Base-by-base conservation (phyloP, 805 yeast species). In the Kluyveromyces siamensis region DNA sequence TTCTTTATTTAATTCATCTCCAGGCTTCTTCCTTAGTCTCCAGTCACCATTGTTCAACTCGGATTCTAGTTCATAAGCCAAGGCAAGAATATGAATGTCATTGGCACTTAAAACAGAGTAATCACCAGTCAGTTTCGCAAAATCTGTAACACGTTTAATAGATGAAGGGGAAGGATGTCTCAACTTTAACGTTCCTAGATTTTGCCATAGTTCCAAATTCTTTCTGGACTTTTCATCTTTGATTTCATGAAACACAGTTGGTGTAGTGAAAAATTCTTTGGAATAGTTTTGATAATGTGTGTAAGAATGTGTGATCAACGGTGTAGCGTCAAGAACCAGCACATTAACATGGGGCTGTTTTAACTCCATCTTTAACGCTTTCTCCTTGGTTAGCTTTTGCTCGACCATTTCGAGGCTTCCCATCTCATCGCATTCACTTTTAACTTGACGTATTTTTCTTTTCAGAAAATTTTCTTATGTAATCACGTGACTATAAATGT, bases 281-380 rank as follows among this genome's bases (percentile, higher is more conserved):
- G 96, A 97, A 61, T 75, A 78, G 54, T 77, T 79, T 58, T 82
- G 81, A 41, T 93, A 72, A 18, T 82, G 77, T 2, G 89, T 75
- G 11, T 86, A 87, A 6, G 93, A 75, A 59, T 87, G 95, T 1
- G 95, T 84, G 56, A 93, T 85, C 55, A 93, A 71, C 6, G 99
- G 99, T 45, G 96, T 93, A 2, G 99, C 98, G 75, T 93, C 99
- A 55, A 93, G 74, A 35, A 87, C 86, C 49, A 95, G 72, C 1
- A 81, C 72, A 52, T 76, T 71, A 30, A 81, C 77, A 51, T 71
- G 73, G 9, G 54, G 49, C n/a, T 30, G 48, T 27, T 46, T 44
- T 38, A 33, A 37, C 36, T 11, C 35, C 48, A 19, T 42, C 21
- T 13, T 44, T 3, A 17, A 62, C 55, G 41, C 14, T 41, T 30